A percentile compares a stretch with the other conserved stretches of the same genome.
These are phyloP conservation scores for Psilocybe mexicana DNA, from an alignment of 1,284 basidiomycete species.

Conservation along the genomic window DNA sequence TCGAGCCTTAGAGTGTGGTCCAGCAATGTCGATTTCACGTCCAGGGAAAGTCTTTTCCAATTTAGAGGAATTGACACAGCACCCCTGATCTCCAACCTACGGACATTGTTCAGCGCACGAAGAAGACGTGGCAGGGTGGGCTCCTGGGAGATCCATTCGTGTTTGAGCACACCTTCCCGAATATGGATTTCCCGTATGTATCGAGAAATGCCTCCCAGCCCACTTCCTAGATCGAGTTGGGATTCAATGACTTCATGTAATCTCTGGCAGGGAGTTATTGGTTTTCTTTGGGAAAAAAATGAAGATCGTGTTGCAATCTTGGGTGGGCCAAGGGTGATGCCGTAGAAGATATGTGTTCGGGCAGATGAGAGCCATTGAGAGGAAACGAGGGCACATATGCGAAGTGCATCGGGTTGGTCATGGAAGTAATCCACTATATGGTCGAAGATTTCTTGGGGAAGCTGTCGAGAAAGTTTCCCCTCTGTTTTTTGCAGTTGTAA, in stretches of 20 bases:
- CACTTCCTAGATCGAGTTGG: conserved; percentile 4
- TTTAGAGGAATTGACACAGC: conserved; percentile 23
- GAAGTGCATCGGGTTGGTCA: conserved; percentile 22
- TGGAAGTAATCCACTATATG: conserved; percentile 29
- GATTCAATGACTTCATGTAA: conserved; percentile 16
- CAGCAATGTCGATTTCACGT: conserved; percentile 19
- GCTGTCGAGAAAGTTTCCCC: background rate
- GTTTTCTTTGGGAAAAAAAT: conserved; percentile 8
- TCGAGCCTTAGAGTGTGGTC: conserved; percentile 17
- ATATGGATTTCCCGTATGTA: conserved; percentile 25
- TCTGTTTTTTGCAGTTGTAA: background rate
- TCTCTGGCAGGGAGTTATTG: conserved; percentile 11
- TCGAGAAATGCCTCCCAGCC: conserved; percentile 18
- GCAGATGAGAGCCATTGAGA: conserved; percentile 27
- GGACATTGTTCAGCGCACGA: conserved; percentile 19
- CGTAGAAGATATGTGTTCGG: conserved; percentile 27
- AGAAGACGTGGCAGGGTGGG: conserved; percentile 21
- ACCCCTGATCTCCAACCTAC: conserved; percentile 23
- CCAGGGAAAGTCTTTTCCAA: conserved; percentile 20
- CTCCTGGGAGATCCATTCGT: conserved; percentile 25
- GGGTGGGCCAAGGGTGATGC: conserved; percentile 20
- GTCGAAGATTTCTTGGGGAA: conserved; percentile 34
- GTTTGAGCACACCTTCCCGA: conserved; percentile 25
- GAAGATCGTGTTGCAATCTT: conserved; percentile 5
- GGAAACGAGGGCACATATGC: conserved; percentile 28